phyloP scores from a whole-genome alignment of 163 green algal genomes.

The Picocystis sp. region DNA sequence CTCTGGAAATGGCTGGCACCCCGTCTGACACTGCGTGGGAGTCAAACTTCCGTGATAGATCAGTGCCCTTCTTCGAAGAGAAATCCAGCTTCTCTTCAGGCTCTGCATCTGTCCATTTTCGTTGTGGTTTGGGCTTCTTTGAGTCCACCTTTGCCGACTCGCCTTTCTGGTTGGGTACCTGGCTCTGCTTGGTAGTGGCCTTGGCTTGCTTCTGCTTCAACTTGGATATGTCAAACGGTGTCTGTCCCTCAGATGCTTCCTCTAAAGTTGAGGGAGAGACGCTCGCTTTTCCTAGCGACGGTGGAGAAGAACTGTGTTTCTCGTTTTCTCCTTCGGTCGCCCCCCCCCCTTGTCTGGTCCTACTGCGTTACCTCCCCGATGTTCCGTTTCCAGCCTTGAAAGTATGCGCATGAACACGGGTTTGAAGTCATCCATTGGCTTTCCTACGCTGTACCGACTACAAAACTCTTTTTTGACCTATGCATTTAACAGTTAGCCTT shows the following conservation, averaged over 20 bases:
- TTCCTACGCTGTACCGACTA: conserved; percentile 11
- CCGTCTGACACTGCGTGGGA: conserved; percentile 1
- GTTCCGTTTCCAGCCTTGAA: conserved; percentile 4
- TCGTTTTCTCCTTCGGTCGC: conserved; percentile 2
- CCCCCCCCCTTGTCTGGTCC: not conserved
- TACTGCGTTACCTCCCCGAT: not conserved
- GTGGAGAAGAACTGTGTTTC: not conserved
- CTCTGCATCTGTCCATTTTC: not conserved
- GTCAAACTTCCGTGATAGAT: not conserved
- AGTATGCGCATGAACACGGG: not conserved
- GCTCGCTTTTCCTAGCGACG: conserved; percentile 1
- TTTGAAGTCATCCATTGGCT: conserved; percentile 1
- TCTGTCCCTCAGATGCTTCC: not conserved
- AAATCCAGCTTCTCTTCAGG: conserved; percentile 33
- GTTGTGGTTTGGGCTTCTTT: not conserved
- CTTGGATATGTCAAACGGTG: conserved; percentile 49
- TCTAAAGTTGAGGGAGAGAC: conserved; percentile 2
- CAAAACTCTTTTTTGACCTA: conserved; percentile 39
- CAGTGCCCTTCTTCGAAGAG: conserved; percentile 23
- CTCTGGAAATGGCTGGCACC: not conserved
- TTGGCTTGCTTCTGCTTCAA: conserved; percentile 25
- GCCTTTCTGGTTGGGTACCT: not conserved
- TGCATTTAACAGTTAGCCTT: conserved; percentile 28
- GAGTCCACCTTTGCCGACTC: not conserved
- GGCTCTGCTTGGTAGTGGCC: conserved; percentile 2